These are phyloP conservation scores for Ganoderma boninense DNA, from an alignment of 1,284 basidiomycete genomes.

Conservation along the genomic window DNA sequence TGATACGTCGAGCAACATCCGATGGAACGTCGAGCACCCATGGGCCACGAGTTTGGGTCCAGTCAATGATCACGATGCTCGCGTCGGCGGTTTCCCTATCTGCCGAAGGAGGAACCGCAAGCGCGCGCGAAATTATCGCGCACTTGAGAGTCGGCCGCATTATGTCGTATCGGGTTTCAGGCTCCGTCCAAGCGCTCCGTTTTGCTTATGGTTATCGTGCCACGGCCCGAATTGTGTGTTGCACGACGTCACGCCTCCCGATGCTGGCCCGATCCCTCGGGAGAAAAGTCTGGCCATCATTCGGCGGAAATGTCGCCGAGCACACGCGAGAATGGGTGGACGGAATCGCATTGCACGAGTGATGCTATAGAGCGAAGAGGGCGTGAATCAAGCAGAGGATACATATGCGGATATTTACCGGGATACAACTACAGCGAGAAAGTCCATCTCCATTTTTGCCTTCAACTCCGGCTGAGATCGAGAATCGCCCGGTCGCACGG, in stretches of 20 bases:
- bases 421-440: slow-evolving; percentile 17
- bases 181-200: background rate
- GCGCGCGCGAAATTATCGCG: background rate
- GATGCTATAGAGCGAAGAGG: slow-evolving; percentile 5
- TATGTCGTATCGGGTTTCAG: background rate
- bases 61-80: background rate
- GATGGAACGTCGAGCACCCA: background rate
- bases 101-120: background rate
- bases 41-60: background rate
- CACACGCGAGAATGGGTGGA: background rate
- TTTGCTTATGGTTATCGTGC: slow-evolving; percentile 5
- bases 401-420: slow-evolving; percentile 21
- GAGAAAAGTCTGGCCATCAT: background rate
- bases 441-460: slow-evolving; percentile 9
- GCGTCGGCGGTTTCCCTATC: background rate
- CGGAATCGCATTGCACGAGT: background rate
- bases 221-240: background rate
- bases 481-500: background rate
- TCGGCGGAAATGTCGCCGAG: background rate
- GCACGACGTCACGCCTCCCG: background rate
- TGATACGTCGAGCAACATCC: background rate
- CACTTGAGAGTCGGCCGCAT: background rate
- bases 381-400: slow-evolving; percentile 16
- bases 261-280: background rate
- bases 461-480: background rate